Base-by-base conservation (phyloP, 176 grass and related monocot genomes). In the Rhynchospora pubera region DNA sequence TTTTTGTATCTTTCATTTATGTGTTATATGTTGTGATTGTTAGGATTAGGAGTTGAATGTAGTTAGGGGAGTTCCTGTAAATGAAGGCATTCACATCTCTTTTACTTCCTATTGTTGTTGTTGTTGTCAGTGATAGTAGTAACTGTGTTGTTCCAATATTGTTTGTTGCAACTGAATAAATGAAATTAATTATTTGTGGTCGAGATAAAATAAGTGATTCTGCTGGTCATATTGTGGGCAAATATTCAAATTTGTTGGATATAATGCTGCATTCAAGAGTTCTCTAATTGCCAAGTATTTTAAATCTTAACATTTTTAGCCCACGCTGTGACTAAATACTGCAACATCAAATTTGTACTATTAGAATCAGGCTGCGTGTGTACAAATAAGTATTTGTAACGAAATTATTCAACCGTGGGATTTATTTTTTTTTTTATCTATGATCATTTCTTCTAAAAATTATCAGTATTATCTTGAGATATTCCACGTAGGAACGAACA, bases 51-150 rank as follows among this genome's bases (percentile, higher is more conserved):
- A 39, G 58, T 53, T 56, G 9, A 15, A 66, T 26, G 19, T 65
- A 82, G 59, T 66, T 82, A 82, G 79, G 79, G 57, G 59, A 80
- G 47, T 13, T 61, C 15, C 16, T 82, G 79, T 82, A 82, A 82
- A 82, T 82, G 60, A 67, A 82, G 28, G 59, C 57, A 67, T 82
- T 65, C 12, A 67, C 22, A 16, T 28, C 62, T 81, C 62, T 65
- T 62, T 60, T 71, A 5, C 62, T 46, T 43, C 50, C 15, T 62
- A 24, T 46, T 7, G 48, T 50, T 79, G 10, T 79, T 56, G 34
- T 24, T 9, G 56, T 55, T 32, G 72, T 16, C 28, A 13, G 24
- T 53, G 47, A 32, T 26, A 70, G 39, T n/a, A 70, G 57, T 44
- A 67, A 44, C 13, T 50, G 44, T 81, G 28, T 50, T 82, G 44